phyloP scores from a whole-genome alignment of 352 stramenopile species.

The Phytophthora agathidicida region DNA sequence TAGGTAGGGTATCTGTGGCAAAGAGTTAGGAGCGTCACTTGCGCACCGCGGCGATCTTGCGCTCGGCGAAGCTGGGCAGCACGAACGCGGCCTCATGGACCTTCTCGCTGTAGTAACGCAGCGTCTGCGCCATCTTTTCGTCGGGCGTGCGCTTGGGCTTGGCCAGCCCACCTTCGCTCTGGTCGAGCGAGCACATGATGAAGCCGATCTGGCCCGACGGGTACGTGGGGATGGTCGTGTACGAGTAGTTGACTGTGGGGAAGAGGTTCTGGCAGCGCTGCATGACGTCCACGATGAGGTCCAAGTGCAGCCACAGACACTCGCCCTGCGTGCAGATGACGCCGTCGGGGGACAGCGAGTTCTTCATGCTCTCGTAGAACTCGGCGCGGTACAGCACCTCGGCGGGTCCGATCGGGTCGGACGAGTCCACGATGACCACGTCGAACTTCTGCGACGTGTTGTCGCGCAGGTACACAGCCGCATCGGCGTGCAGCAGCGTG shows the following conservation, averaged over 20 bases:
- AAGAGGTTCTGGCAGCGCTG: slow-evolving; percentile 91
- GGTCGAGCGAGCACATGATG: slow-evolving; percentile 90
- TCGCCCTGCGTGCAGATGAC: slow-evolving; percentile 95
- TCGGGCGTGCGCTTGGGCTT: slow-evolving; percentile 75
- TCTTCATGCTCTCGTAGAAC: slow-evolving; percentile 96
- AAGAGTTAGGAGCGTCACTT: slow-evolving; percentile 61
- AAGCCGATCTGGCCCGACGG: slow-evolving; percentile 99
- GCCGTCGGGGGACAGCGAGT: slow-evolving; percentile 84
- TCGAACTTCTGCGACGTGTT: slow-evolving; percentile 92
- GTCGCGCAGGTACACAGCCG: slow-evolving; percentile 87
- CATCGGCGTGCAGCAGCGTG: slow-evolving; percentile 93
- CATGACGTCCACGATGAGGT: slow-evolving; percentile 97
- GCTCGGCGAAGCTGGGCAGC: slow-evolving; percentile 94
- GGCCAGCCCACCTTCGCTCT: slow-evolving; percentile 56
- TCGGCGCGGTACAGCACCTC: slow-evolving; percentile 95
- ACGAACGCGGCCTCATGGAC: slow-evolving; percentile 97
- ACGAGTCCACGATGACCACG: slow-evolving; percentile 98
- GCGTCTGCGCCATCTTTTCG: slow-evolving; percentile 62
- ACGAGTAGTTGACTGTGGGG: slow-evolving; percentile 97
- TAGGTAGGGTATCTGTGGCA: slow-evolving; percentile 15
- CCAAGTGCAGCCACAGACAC: slow-evolving; percentile 98
- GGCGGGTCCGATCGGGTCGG: slow-evolving; percentile 94
- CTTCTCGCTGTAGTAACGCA: slow-evolving; percentile 95
- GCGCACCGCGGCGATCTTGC: slow-evolving; percentile 79
- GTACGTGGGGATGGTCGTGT: slow-evolving; percentile 99